Percentiles rank a stretch among this genome's conserved stretches.
phyloP scores from a whole-genome alignment of 1,284 basidiomycete species.

The Xerocomus nothofagi region DNA sequence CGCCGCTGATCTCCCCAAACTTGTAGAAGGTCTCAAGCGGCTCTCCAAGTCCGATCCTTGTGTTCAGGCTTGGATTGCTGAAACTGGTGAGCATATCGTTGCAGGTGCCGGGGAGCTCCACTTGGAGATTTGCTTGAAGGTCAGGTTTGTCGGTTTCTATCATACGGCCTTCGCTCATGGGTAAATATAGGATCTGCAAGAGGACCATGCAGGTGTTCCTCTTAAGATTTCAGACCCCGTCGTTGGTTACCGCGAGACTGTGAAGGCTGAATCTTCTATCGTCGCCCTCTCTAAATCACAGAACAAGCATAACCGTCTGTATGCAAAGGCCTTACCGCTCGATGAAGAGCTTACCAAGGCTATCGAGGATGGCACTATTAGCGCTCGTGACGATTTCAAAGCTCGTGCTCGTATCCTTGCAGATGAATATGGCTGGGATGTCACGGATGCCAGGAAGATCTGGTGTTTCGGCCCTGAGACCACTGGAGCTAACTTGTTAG shows the following conservation, averaged over 20 bases:
- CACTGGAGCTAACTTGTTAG: slow-evolving; percentile 94
- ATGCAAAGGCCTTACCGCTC: slow-evolving; percentile 89
- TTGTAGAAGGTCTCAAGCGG: slow-evolving; percentile 99
- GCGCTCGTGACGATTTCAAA: slow-evolving; percentile 97
- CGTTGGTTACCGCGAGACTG: slow-evolving; percentile 98
- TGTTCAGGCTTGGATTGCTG: slow-evolving; percentile 93
- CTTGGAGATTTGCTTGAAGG: slow-evolving; percentile 99
- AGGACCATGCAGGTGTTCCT: slow-evolving; percentile 99
- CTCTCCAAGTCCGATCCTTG: slow-evolving; percentile 99
- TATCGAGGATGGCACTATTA: slow-evolving; percentile 89
- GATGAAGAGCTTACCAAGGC: slow-evolving; percentile 94
- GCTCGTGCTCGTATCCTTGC: slow-evolving; percentile 92
- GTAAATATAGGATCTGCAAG: slow-evolving; percentile 81
- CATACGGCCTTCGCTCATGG: not conserved
- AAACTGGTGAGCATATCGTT: slow-evolving; percentile 97
- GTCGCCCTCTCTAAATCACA: slow-evolving; percentile 98
- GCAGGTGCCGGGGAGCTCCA: slow-evolving; percentile 99
- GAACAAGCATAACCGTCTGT: slow-evolving; percentile 99
- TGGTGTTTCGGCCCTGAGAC: slow-evolving; percentile 99
- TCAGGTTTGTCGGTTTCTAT: slow-evolving; percentile 27
- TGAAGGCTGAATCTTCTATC: slow-evolving; percentile 94
- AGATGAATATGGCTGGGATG: slow-evolving; percentile 98
- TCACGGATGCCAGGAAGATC: slow-evolving; percentile 99
- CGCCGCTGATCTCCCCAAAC: slow-evolving; percentile 97
- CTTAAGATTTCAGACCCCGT: slow-evolving; percentile 99